Evolutionary conservation across 345 rosid species (phyloP).

Genomic region (Turnera subulata): DNA sequence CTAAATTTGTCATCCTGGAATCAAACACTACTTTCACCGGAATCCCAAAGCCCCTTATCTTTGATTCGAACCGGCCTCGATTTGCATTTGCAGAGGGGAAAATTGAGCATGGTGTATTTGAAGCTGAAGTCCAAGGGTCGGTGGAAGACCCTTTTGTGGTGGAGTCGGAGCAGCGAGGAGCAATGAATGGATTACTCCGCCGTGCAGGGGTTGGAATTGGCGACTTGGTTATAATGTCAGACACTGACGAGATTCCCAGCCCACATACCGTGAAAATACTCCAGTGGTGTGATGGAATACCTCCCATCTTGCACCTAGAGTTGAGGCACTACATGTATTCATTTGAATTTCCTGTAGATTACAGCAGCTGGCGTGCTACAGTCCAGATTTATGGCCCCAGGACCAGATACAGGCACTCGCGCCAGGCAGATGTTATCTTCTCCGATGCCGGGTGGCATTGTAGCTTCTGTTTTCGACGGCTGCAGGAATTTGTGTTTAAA

Average conservation of each 20-base stretch:
- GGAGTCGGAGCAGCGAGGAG: slow-evolving; percentile 55
- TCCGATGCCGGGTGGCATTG: slow-evolving; percentile 99
- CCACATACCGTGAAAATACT: slow-evolving; percentile 67
- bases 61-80: slow-evolving; percentile 43
- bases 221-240: slow-evolving; percentile 73
- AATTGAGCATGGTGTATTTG: slow-evolving; percentile 56
- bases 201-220: slow-evolving; percentile 59
- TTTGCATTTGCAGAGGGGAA: slow-evolving; percentile 62
- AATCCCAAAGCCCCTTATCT: slow-evolving; percentile 66
- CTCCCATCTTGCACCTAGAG: slow-evolving; percentile 65
- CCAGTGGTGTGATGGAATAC: slow-evolving; percentile 88
- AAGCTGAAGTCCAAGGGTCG: slow-evolving; percentile 37
- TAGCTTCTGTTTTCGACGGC: slow-evolving; percentile 73
- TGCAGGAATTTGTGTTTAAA: slow-evolving; percentile 67
- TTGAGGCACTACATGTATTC: slow-evolving; percentile 79
- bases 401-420: slow-evolving; percentile 69
- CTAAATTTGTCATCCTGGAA: slow-evolving; percentile 75
- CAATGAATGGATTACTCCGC: slow-evolving; percentile 66
- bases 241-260: slow-evolving; percentile 85
- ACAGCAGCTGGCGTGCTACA: slow-evolving; percentile 82
- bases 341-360: slow-evolving; percentile 85
- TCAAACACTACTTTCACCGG: slow-evolving; percentile 93
- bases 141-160: slow-evolving; percentile 58
- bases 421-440: slow-evolving; percentile 56
- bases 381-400: slow-evolving; percentile 41